Evolutionary conservation across 768 basidiomycete genomes (phyloP).

Genomic region (Calocera viscosa): DNA sequence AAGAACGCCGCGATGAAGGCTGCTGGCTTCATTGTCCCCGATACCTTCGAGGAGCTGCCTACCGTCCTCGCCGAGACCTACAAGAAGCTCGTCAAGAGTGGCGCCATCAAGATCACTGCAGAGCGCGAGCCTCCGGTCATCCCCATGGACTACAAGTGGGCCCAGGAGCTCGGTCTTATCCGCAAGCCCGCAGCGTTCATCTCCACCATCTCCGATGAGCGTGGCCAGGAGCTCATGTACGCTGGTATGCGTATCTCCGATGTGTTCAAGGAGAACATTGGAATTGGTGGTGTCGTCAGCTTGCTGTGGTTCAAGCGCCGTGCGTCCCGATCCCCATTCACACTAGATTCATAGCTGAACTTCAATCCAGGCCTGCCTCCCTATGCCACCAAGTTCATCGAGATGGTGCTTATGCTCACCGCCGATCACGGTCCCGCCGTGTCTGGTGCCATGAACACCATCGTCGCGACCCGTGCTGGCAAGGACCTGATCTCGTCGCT

Average conservation of each 20-base stretch:
- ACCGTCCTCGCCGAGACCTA: conserved; percentile 73
- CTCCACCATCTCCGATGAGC: conserved; percentile 98
- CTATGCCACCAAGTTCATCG: conserved; percentile 96
- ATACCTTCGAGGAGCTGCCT: conserved; percentile 95
- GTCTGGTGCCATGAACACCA: conserved; percentile 99
- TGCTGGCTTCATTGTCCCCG: conserved; percentile 92
- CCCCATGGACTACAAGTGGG: conserved; percentile 99
- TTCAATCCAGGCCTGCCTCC: conserved; percentile 44
- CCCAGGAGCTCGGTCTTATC: conserved; percentile 85
- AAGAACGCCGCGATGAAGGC: conserved; percentile 93
- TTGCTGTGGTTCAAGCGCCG: conserved; percentile 97
- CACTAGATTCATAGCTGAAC: background rate
- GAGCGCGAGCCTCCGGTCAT: conserved; percentile 90
- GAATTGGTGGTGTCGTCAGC: conserved; percentile 90
- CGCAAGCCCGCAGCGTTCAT: conserved; percentile 98
- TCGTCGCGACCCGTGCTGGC: conserved; percentile 97
- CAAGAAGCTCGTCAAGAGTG: conserved; percentile 58
- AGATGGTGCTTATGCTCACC: conserved; percentile 99
- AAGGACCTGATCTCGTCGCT: conserved; percentile 97
- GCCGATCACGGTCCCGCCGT: conserved; percentile 97
- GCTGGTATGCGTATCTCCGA: conserved; percentile 98
- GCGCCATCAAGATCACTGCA: conserved; percentile 51
- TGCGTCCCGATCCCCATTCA: conserved; percentile 2
- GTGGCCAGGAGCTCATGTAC: conserved; percentile 95
- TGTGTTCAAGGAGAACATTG: conserved; percentile 95